Base-by-base conservation (phyloP, 78 protist species). In the Chrysochromulina tobinii region DNA sequence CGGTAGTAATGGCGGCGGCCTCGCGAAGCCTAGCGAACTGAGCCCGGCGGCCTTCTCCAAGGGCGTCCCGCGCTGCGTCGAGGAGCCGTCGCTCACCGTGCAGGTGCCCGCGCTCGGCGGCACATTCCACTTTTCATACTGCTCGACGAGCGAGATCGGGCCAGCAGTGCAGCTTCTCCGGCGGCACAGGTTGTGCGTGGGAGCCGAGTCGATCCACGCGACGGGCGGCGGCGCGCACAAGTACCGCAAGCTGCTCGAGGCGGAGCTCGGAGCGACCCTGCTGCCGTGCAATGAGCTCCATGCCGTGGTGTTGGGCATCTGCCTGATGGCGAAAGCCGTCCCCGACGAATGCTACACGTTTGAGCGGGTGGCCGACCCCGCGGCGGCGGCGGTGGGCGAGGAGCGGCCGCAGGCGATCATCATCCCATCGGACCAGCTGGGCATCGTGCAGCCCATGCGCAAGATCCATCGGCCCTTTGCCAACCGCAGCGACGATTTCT, bases 191-290 rank as follows among this genome's bases (percentile, higher is more conserved):
- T 21, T 3, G n/a, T 18, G 72, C 72, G 72, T 18, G 48, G n/a
- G 25, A 18, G 3, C n/a, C n/a, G n/a, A 18, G 18, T 8, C 81
- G 68, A 67, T 54, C 61, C 27, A 77, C 51, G 92, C 92, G 58
- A 90, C 92, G 50, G 92, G 92, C n/a, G 92, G 92, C 66, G 92
- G 92, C 67, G 83, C 92, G 23, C 69, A 61, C 68, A 90, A 75
- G 51, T 90, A 50, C 55, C 14, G 9, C 6, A 54, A 25, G 25
- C 27, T 58, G 20, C 38, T 90, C 72, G 61, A 75, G 27, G 5
- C 15, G 27, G 9, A 55, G 69, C 53, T 90, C 50, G 61, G 69
- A 23, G 6, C 50, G 27, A 9, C 27, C 12, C 66, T 75, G 55
- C 4, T 0, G n/a, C 4, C 27, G 25, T 12, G 54, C n/a, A 55